Evolutionary conservation across 192 early-diverging fungal genomes (phyloP).

Genomic region (Coemansia pectinata): DNA sequence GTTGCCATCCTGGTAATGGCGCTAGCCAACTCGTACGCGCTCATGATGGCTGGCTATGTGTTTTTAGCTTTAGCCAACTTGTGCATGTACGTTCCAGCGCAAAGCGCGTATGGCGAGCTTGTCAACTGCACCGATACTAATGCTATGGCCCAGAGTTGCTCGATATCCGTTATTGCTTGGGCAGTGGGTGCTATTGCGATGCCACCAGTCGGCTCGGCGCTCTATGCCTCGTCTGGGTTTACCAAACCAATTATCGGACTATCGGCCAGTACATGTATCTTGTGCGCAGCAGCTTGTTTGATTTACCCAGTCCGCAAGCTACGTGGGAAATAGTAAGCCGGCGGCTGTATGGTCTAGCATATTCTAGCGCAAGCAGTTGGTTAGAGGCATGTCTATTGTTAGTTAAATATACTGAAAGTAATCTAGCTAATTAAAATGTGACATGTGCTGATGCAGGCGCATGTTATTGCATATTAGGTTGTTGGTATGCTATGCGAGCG

Average conservation of each 20-base stretch:
- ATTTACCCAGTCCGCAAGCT: not conserved
- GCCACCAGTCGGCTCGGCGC: conserved; percentile 24
- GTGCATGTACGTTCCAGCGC: conserved; percentile 31
- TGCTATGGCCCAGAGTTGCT: conserved; percentile 32
- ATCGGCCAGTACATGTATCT: not conserved
- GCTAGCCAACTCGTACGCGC: conserved; percentile 20
- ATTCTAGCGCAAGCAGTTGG: not conserved
- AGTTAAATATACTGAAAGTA: not conserved
- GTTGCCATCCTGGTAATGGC: conserved; percentile 18
- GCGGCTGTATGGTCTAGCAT: not conserved
- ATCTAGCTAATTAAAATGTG: not conserved
- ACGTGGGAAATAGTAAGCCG: not conserved
- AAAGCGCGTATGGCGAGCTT: conserved; percentile 41
- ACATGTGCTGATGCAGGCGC: not conserved
- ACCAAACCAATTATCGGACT: conserved; percentile 13
- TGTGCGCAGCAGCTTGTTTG: conserved; percentile 19
- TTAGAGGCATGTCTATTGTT: not conserved
- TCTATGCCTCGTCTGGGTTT: conserved; percentile 29
- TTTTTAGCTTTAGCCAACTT: conserved; percentile 21
- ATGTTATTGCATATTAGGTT: too few relatives aligned
- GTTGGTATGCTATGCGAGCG: too few relatives aligned
- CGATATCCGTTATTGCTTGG: conserved; percentile 25
- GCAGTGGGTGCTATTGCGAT: conserved; percentile 23
- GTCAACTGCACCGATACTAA: conserved; percentile 19
- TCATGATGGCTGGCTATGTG: conserved; percentile 32